Evolutionary conservation across 441 rosid genomes (phyloP), one percentile per base, ranked within the genome.

Genomic region (Eruca vesicaria): DNA sequence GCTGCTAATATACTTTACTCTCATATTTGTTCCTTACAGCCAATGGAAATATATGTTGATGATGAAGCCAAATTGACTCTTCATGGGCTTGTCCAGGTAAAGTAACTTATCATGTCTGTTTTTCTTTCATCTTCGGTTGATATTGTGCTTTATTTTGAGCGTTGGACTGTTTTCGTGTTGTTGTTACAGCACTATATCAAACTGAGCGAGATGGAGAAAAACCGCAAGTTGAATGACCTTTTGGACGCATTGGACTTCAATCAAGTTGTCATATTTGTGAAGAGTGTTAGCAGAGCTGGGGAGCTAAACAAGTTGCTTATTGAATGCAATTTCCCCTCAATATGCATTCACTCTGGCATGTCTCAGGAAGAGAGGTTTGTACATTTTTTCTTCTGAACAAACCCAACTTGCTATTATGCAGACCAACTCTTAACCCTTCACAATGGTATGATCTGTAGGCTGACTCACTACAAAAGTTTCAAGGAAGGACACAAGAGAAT

Each of bases 11-110:
- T 80, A 85, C 59, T 90, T 92, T 85, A 82, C 85, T 88, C 81
- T 92, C 84, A 87, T 85, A 82, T 90, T 87, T 89, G 69, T 86
- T 89, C 85, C 71, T 86, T 75, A 68, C 88, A 52, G 82, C 89
- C 87, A 83, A 96, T 93, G 99, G 98, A 96, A 89, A 93, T 96
- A 77, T 96, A 96, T 81, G 99, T 96, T n/a, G 98, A 92, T 16
- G 94, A 96, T 21, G 99, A 96, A 81, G 97, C 99, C 78, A 96
- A 96, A 83, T 82, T 96, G 89, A 96, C 99, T 69, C 97, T 96
- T 58, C 97, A 96, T 71, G 99, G 99, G 57, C 98, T 96, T 82
- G 98, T 96, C 35, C 99, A 96, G 96, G 99, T 93, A 84, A 21
- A 5, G 60, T 3, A 67, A 28, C 45, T 5, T 2, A 43, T 11